These are phyloP conservation scores for Hypoxylon sp. DNA, from an alignment of 2,329 filamentous ascomycete genomes.

Conservation along the genomic window DNA sequence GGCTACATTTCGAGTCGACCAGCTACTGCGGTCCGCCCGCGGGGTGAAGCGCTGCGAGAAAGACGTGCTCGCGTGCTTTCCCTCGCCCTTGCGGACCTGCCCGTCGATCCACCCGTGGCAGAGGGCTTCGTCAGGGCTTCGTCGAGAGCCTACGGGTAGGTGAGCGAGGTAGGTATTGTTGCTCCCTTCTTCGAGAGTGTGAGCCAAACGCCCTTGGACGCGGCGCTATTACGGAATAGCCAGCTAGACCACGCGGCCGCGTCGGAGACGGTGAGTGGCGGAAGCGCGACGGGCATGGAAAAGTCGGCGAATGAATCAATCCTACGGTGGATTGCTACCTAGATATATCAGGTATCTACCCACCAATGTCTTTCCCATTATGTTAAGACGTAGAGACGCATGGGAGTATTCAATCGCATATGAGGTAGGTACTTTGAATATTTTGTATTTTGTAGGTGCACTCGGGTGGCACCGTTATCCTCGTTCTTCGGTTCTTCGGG, in stretches of 20 bases:
- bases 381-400: no score
- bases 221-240: constrained; percentile 41
- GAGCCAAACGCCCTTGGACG: constrained; percentile 47
- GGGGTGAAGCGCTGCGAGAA: constrained; percentile 70
- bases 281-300: constrained; percentile 41
- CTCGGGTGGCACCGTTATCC: no score
- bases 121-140: constrained; percentile 67
- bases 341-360: background rate
- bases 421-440: no score
- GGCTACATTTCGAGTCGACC: constrained; percentile 70
- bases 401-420: no score
- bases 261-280: constrained; percentile 42
- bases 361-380: no score
- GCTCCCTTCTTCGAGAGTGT: constrained; percentile 48
- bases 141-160: constrained; percentile 62
- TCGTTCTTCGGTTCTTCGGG: background rate
- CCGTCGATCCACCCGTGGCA: constrained; percentile 75
- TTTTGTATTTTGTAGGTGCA: no score
- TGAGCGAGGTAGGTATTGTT: constrained; percentile 44
- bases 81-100: constrained; percentile 53
- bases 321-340: background rate
- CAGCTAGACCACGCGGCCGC: constrained; percentile 45
- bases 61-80: constrained; percentile 54
- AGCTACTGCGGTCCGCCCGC: constrained; percentile 64
- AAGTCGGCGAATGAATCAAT: background rate